Evolutionary conservation across 2,329 filamentous ascomycete genomes (phyloP).

Genomic region (Paecilomyces sp.): DNA sequence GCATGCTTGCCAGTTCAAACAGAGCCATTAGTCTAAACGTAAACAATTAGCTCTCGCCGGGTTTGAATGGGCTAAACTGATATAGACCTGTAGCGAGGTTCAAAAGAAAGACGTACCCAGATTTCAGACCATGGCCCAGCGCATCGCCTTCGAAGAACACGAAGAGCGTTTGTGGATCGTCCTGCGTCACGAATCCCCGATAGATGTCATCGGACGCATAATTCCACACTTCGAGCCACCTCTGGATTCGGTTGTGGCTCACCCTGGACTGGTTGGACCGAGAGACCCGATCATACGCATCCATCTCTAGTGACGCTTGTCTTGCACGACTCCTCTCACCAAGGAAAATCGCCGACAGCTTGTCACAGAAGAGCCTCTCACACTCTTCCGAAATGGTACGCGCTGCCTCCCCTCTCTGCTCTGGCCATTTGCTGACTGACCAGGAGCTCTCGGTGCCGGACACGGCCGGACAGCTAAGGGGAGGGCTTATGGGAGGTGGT

Average conservation of each 20-base stretch:
- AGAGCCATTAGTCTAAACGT: constrained; percentile 69
- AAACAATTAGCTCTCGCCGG: constrained; percentile 12
- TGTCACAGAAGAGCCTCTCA: constrained; percentile 99
- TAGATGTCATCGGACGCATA: constrained; percentile 79
- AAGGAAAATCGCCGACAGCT: constrained; percentile 87
- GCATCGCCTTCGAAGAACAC: constrained; percentile 76
- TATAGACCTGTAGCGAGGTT: not conserved
- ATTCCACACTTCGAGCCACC: constrained; percentile 49
- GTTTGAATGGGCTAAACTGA: not conserved
- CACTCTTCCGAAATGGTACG: constrained; percentile 97
- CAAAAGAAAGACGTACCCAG: constrained; percentile 57
- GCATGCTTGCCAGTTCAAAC: constrained; percentile 75
- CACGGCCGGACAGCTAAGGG: constrained; percentile 67
- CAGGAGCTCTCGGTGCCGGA: constrained; percentile 52
- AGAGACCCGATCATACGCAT: constrained; percentile 48
- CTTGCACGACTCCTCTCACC: constrained; percentile 78
- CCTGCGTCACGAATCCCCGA: constrained; percentile 72
- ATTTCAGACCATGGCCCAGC: constrained; percentile 72
- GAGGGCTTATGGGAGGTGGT: constrained; percentile 81
- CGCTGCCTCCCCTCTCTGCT: constrained; percentile 78
- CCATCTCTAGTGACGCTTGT: constrained; percentile 80
- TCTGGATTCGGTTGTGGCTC: constrained; percentile 18
- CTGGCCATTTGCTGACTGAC: constrained; percentile 25
- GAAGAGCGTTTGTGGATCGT: constrained; percentile 69
- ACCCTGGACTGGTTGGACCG: constrained; percentile 21